Evolutionary conservation across 1,139 yeast genomes (phyloP).

Genomic region (Geotrichum macrosporum): DNA sequence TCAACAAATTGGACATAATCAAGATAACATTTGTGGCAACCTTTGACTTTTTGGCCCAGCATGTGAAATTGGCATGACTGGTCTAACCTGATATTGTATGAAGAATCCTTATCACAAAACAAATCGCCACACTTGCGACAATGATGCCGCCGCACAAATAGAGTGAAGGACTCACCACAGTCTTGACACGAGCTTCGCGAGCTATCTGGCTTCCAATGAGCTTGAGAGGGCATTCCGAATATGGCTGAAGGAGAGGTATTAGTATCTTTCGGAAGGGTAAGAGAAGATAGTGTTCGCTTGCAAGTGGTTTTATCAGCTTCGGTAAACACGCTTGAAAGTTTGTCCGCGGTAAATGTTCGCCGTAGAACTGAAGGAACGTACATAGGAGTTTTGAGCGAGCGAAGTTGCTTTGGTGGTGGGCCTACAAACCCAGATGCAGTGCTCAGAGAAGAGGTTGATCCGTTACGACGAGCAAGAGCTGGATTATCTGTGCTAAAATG

Average conservation of each 20-base stretch:
- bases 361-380: slow-evolving; percentile 88
- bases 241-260: background rate
- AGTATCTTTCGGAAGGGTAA: slow-evolving; percentile 20
- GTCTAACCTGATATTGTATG: slow-evolving; percentile 52
- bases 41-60: slow-evolving; percentile 67
- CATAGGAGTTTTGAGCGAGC: slow-evolving; percentile 69
- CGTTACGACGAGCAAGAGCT: slow-evolving; percentile 1
- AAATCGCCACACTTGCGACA: slow-evolving; percentile 93
- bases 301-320: background rate
- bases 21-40: slow-evolving; percentile 69
- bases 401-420: slow-evolving; percentile 32
- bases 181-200: slow-evolving; percentile 59
- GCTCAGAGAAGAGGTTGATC: background rate
- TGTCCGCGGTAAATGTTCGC: slow-evolving; percentile 41
- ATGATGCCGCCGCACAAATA: slow-evolving; percentile 83
- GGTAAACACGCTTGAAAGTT: background rate
- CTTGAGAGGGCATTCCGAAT: slow-evolving; percentile 46
- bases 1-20: slow-evolving; percentile 48
- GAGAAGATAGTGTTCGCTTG: slow-evolving; percentile 32
- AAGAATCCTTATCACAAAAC: slow-evolving; percentile 66
- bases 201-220: slow-evolving; percentile 79
- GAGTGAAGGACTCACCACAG: slow-evolving; percentile 45
- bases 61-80: slow-evolving; percentile 72
- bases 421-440: slow-evolving; percentile 8
- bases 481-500: background rate